phyloP scores from a whole-genome alignment of 1,284 basidiomycete genomes.

The Termitomyces sp. region DNA sequence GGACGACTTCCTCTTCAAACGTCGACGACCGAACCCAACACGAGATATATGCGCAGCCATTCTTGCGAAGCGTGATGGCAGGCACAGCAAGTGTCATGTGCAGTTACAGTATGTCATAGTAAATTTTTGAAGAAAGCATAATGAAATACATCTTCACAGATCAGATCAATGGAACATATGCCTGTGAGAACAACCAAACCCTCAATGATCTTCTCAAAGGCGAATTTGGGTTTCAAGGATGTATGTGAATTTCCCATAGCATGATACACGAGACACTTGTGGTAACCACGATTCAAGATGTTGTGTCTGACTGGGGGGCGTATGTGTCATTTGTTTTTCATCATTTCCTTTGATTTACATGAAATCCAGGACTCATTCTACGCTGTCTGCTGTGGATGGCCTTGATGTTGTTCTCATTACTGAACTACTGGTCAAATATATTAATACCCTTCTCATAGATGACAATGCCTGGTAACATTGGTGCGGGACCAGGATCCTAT shows the following conservation, averaged over 20 bases:
- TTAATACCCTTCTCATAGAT: slow-evolving; percentile 35
- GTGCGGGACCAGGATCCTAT: slow-evolving; percentile 41
- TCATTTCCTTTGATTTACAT: neutral
- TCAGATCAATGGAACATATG: slow-evolving; percentile 71
- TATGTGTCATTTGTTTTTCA: slow-evolving; percentile 16
- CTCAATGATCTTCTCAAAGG: slow-evolving; percentile 77
- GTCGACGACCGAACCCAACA: slow-evolving; percentile 77
- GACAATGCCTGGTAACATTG: slow-evolving; percentile 68
- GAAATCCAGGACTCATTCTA: slow-evolving; percentile 38
- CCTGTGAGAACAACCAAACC: slow-evolving; percentile 73
- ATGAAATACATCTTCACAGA: slow-evolving; percentile 28
- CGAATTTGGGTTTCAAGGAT: slow-evolving; percentile 79
- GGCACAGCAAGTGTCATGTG: slow-evolving; percentile 78
- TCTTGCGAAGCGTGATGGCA: slow-evolving; percentile 69
- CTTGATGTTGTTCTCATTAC: slow-evolving; percentile 45
- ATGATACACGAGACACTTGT: neutral
- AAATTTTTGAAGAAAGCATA: neutral
- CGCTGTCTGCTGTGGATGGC: slow-evolving; percentile 59
- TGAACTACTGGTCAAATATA: neutral
- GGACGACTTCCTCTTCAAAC: slow-evolving; percentile 53
- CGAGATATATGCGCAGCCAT: slow-evolving; percentile 70
- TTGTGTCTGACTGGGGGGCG: slow-evolving; percentile 70
- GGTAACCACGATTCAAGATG: slow-evolving; percentile 14
- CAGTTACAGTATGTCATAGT: slow-evolving; percentile 38
- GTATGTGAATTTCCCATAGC: slow-evolving; percentile 27